Evolutionary conservation across 1,284 basidiomycete species (phyloP), one percentile per base, ranked within the genome.

Genomic region (Rhodotorula sp.): DNA sequence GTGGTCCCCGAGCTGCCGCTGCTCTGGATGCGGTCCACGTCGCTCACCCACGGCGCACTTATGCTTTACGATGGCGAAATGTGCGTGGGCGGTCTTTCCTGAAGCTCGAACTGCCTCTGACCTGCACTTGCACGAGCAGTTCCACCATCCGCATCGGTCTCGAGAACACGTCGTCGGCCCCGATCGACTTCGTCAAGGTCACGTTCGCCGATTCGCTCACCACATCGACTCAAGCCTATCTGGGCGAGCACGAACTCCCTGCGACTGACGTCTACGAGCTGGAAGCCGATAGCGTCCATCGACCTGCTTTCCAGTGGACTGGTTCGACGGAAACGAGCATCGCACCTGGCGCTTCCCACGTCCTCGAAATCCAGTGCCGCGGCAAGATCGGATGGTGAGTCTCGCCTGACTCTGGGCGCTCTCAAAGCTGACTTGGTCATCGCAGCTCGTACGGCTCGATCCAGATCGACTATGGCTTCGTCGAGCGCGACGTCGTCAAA

Each of bases 31-130:
- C 86, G 91, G 72, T 86, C 91, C 80, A 91, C 90, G n/a, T 92
- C 91, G 10, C 83, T 97, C 23, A 92, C 89, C 1, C 91, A 96
- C 78, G 92, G 92, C 4, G 92, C 93, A 1, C 84, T 97, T 44
- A 95, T 96, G 90, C 83, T 99, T 64, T 96, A 93, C 79, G 88
- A 96, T 66, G 96, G 96, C 56, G 96, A 99, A 84, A 88, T 83
- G 91, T 93, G 74, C 72, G 88, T 83, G 5, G 7, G 56, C 49
- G 4, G n/a, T 27, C 9, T 4, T n/a, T 23, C 45, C 4, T 25
- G 55, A 2, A 5, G 2, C 27, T 46, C 7, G n/a, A 45, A 4
- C 44, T 68, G 16, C 27, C 67, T 68, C 69, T 79, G 16, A 27
- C 56, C 23, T 7, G 65, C 59, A 34, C 53, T 61, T 64, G 8